Evolutionary conservation across 1,284 basidiomycete species (phyloP), one percentile per base, ranked within the genome.

Genomic region (Pseudozyma sp.): DNA sequence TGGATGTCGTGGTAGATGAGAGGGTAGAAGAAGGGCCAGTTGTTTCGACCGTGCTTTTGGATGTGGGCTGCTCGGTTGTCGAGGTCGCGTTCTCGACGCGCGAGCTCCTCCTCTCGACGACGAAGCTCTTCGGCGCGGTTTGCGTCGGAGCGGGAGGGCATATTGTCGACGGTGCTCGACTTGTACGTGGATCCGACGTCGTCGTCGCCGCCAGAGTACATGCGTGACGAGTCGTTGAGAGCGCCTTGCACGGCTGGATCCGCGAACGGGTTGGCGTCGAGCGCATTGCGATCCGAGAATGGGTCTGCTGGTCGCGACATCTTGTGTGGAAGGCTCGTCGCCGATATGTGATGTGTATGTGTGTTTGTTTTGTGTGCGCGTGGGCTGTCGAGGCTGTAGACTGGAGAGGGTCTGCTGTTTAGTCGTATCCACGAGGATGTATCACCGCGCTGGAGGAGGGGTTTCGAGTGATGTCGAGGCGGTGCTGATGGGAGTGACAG

Each of bases 21-120:
- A 19, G 95, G 96, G 83, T 91, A 94, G 88, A 95, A 94, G 19
- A 89, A 89, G 19, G 94, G 94, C 90, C 92, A 96, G 85, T 96
- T 96, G 84, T 92, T 94, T 74, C 90, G 89, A 42, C 94, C 94
- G 82, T 92, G 90, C 65, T 86, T 88, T 77, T 91, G 88, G 67
- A 95, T 89, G 79, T 92, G 88, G 45, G 93, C 91, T 17, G 85
- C 83, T 42, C 84, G 77, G 14, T 78, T 75, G 19, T 82, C 87
- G 55, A 94, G 87, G 64, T 93, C 91, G 34, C 87, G 85, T 84
- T 94, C 93, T 73, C 93, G 87, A 68, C 90, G 87, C 80, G 90
- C 90, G n/a, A 95, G 87, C 78, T 94, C 92, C 50, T 87, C 87
- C 85, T 94, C 94, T 54, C 93, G 88, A 62, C 88, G 88, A 55